Evolutionary conservation across 2,329 filamentous ascomycete species (phyloP).

Genomic region (Fusarium nanum): DNA sequence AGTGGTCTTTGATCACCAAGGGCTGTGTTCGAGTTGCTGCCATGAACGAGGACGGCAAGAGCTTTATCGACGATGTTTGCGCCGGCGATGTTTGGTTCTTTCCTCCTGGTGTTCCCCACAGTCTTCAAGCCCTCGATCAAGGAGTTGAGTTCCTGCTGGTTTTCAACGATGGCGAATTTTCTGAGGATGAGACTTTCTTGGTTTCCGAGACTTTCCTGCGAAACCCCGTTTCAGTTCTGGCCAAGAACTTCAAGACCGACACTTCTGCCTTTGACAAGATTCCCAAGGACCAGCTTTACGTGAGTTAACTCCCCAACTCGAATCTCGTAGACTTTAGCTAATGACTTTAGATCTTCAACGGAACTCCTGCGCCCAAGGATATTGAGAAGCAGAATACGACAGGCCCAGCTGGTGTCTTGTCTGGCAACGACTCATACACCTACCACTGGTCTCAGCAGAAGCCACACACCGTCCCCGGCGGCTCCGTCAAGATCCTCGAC

Average conservation of each 20-base stretch:
- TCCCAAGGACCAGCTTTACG: constrained; percentile 18
- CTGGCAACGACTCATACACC: constrained; percentile 11
- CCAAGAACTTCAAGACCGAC: constrained; percentile 23
- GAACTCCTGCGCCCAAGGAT: constrained; percentile 12
- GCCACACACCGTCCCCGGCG: constrained; percentile 15
- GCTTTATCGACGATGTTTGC: constrained; percentile 15
- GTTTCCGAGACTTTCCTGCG: constrained; percentile 16
- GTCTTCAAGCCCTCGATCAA: constrained; percentile 8
- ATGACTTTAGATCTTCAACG: constrained; percentile 6
- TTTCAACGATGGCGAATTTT: constrained; percentile 13
- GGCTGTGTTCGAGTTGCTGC: constrained; percentile 16
- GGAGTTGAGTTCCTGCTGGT: constrained; percentile 16
- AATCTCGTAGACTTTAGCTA: rapidly evolving
- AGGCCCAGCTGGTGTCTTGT: background rate
- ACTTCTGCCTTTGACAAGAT: constrained; percentile 18
- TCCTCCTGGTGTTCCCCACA: constrained; percentile 17
- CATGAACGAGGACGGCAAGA: constrained; percentile 12
- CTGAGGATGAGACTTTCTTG: constrained; percentile 21
- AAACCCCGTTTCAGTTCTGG: constrained; percentile 18
- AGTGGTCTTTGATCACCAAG: constrained; percentile 19
- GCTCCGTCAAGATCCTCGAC: constrained; percentile 16
- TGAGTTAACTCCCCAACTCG: background rate
- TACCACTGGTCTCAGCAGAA: constrained; percentile 27
- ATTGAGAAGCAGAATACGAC: constrained; percentile 15
- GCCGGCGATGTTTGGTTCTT: constrained; percentile 22